Conservation (phyloP, 2,329 filamentous ascomycete species). For the Penicillium sp. region DNA sequence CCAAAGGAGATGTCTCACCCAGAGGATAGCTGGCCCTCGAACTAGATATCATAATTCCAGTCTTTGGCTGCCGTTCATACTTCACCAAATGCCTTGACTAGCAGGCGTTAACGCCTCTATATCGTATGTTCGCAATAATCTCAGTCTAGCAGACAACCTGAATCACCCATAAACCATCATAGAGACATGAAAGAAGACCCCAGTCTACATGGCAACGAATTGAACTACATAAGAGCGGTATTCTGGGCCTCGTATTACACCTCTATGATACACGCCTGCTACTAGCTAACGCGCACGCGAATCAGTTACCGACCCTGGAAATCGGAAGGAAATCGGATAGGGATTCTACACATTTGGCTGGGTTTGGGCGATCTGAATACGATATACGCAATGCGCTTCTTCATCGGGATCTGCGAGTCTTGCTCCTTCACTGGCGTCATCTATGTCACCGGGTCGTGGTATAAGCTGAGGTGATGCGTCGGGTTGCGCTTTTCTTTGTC, state of each 20-base stretch:
- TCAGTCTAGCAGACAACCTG: background rate
- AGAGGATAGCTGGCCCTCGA: constrained; percentile 49
- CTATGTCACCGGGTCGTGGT: constrained; percentile 13
- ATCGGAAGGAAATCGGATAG: constrained; percentile 10
- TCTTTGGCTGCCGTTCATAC: constrained; percentile 45
- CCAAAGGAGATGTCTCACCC: constrained; percentile 12
- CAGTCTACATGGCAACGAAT: constrained; percentile 20
- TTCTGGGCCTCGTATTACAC: constrained; percentile 42
- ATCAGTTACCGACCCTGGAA: constrained; percentile 21
- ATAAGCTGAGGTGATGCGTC: constrained; percentile 15
- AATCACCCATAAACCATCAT: background rate
- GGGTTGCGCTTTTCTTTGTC: constrained; percentile 17
- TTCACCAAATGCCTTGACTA: constrained; percentile 49
- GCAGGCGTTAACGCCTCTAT: constrained; percentile 46
- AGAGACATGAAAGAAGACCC: constrained; percentile 27
- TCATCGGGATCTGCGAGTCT: constrained; percentile 7
- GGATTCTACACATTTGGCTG: constrained; percentile 25
- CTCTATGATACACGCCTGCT: constrained; percentile 43
- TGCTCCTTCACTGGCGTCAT: constrained; percentile 35
- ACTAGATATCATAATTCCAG: constrained; percentile 47
- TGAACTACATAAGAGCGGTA: constrained; percentile 28
- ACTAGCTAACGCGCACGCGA: constrained; percentile 33
- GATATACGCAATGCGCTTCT: background rate
- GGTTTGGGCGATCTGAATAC: constrained; percentile 13
- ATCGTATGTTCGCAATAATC: constrained; percentile 6